A percentile compares a stretch with the other conserved stretches of the same genome.
Conservation (phyloP, 2,329 filamentous ascomycete genomes). For the Beauveria rudraprayagi region DNA sequence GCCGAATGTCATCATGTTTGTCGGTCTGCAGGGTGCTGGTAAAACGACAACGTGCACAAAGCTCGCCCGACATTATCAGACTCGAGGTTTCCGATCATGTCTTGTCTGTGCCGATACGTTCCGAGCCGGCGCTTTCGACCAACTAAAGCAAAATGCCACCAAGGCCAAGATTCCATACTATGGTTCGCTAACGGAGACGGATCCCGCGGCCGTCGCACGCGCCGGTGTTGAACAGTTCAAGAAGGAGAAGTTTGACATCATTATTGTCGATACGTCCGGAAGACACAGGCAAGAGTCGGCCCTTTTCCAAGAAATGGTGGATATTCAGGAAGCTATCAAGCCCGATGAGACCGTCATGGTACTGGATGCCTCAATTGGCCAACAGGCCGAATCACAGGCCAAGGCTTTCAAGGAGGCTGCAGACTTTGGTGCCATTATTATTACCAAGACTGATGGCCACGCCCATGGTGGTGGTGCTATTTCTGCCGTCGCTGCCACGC, state of each 20-base stretch:
- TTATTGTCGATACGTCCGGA: slow-evolving; percentile 96
- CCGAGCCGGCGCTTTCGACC: slow-evolving; percentile 95
- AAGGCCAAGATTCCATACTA: slow-evolving; percentile 99
- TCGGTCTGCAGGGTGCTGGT: slow-evolving; percentile 92
- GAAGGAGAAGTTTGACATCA: slow-evolving; percentile 96
- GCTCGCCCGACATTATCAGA: slow-evolving; percentile 88
- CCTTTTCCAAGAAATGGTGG: slow-evolving; percentile 94
- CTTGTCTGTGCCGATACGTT: slow-evolving; percentile 98
- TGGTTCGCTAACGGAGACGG: slow-evolving; percentile 90
- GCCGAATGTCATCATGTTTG: slow-evolving; percentile 98
- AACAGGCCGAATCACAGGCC: slow-evolving; percentile 88
- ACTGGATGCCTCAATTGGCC: slow-evolving; percentile 90
- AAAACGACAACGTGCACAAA: slow-evolving; percentile 99
- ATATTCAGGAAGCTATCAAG: slow-evolving; percentile 79
- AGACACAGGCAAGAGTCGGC: slow-evolving; percentile 91
- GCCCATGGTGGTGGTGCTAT: slow-evolving; percentile 95
- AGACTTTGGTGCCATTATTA: slow-evolving; percentile 96
- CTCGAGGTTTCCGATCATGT: slow-evolving; percentile 83
- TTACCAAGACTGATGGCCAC: slow-evolving; percentile 96
- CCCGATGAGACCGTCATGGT: slow-evolving; percentile 99
- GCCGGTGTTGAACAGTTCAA: slow-evolving; percentile 98
- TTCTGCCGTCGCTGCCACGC: slow-evolving; percentile 90
- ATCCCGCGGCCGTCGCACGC: slow-evolving; percentile 85
- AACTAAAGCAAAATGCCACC: slow-evolving; percentile 96
- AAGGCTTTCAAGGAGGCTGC: slow-evolving; percentile 96